Conservation (phyloP, 371 early-diverging fungal species). For the Mortierella sp. region DNA sequence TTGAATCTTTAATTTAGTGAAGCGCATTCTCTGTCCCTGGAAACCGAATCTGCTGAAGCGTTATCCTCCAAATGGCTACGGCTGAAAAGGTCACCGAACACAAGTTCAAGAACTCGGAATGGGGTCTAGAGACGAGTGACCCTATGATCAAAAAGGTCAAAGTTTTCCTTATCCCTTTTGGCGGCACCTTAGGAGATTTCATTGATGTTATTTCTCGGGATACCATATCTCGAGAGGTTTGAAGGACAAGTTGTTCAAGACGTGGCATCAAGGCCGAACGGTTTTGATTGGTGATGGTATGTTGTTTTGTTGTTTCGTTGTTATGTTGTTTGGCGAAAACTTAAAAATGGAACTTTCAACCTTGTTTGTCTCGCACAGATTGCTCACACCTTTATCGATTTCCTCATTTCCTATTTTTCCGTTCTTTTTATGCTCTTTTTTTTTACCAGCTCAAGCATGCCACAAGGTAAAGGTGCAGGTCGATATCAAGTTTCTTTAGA, state of each 20-base stretch:
- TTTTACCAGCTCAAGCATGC: neutral
- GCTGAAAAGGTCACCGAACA: neutral
- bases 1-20: too few relatives aligned
- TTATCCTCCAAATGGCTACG: neutral
- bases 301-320: neutral
- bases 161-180: neutral
- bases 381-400: neutral
- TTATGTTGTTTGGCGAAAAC: neutral
- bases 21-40: conserved; percentile 1
- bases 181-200: conserved; percentile 11
- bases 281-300: conserved; percentile 22
- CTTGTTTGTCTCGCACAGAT: neutral
- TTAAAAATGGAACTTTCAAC: too few relatives aligned
- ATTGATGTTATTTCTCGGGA: conserved; percentile 12
- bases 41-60: conserved; percentile 12
- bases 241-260: conserved; percentile 22
- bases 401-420: neutral
- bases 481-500: too few relatives aligned
- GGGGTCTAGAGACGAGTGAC: conserved; percentile 14
- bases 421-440: neutral
- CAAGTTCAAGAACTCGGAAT: conserved; percentile 4
- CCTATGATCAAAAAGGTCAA: conserved; percentile 11
- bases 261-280: conserved; percentile 22
- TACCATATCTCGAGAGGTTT: conserved; percentile 11
- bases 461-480: too few relatives aligned